Evolutionary conservation across 129 eudicot species (phyloP).

Genomic region (Dittrichia graveolens): DNA sequence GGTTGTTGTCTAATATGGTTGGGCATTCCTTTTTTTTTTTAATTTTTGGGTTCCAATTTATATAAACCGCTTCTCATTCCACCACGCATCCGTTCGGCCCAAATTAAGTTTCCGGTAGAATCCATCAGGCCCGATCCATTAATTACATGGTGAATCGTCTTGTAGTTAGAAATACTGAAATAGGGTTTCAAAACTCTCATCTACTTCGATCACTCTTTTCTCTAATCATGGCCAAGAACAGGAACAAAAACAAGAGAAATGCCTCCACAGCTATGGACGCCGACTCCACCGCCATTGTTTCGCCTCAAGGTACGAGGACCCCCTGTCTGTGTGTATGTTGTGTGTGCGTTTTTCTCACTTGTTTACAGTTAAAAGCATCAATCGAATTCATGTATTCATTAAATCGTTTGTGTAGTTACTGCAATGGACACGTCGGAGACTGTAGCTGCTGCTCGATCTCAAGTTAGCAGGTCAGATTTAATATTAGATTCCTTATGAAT

Average conservation of each 20-base stretch:
- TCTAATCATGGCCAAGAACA: constrained; percentile 70
- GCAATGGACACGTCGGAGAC: constrained; percentile 83
- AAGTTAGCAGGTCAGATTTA: constrained; percentile 43
- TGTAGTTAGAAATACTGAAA: background rate
- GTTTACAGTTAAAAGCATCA: background rate
- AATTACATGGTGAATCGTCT: background rate
- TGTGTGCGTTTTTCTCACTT: background rate
- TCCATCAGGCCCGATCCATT: constrained; percentile 11
- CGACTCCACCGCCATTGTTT: constrained; percentile 31
- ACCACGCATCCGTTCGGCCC: no score
- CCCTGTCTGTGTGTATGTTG: background rate
- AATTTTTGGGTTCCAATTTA: no score
- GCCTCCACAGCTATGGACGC: constrained; percentile 45
- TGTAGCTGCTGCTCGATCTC: constrained; percentile 30
- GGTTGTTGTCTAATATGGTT: no score
- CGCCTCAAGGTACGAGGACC: constrained; percentile 44
- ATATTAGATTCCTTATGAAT: constrained; percentile 2
- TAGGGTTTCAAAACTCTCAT: constrained; percentile 23
- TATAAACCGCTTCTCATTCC: no score
- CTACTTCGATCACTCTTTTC: background rate
- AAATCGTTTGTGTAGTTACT: constrained; percentile 16
- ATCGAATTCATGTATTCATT: constrained; percentile 8
- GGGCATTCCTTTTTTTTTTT: no score
- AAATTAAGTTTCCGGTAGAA: background rate
- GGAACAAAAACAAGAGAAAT: constrained; percentile 62